A percentile compares a stretch with the other conserved stretches of the same genome.
Conservation (phyloP, 768 basidiomycete genomes). For the Basidioascus undulatus region DNA sequence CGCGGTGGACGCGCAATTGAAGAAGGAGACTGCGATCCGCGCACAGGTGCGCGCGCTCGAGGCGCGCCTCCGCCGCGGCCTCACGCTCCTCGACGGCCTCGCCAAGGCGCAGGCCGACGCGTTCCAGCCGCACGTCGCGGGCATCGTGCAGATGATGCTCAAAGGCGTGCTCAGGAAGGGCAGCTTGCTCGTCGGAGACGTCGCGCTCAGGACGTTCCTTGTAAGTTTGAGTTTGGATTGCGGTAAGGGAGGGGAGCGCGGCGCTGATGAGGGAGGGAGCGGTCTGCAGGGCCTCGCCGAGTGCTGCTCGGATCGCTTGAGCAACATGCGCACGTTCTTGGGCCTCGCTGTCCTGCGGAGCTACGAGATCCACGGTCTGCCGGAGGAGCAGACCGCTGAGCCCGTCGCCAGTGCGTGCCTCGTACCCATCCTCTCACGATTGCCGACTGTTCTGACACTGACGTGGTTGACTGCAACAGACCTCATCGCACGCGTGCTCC, state of each 20-base stretch:
- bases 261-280: neutral
- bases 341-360: slow-evolving; percentile 65
- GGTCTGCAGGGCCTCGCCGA: slow-evolving; percentile 34
- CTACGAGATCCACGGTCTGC: slow-evolving; percentile 37
- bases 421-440: too few species aligned
- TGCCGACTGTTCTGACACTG: slow-evolving; percentile 12
- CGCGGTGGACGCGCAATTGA: slow-evolving; percentile 58
- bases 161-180: slow-evolving; percentile 39
- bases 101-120: slow-evolving; percentile 28
- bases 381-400: slow-evolving; percentile 48
- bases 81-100: slow-evolving; percentile 43
- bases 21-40: slow-evolving; percentile 50
- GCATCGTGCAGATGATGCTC: slow-evolving; percentile 35
- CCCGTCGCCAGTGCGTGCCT: slow-evolving; percentile 29
- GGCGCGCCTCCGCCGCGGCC: slow-evolving; percentile 34
- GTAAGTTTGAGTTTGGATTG: slow-evolving; percentile 23
- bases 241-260: too few species aligned
- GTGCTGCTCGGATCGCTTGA: slow-evolving; percentile 51
- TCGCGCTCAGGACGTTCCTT: slow-evolving; percentile 52
- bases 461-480: slow-evolving; percentile 21
- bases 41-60: slow-evolving; percentile 32
- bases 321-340: slow-evolving; percentile 40
- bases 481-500: slow-evolving; percentile 59
- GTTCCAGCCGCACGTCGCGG: slow-evolving; percentile 32
- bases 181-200: slow-evolving; percentile 32